Percentiles rank a stretch among this genome's conserved stretches.
Conservation (phyloP, 2,329 filamentous ascomycete genomes). For the Didymella pinodella region DNA sequence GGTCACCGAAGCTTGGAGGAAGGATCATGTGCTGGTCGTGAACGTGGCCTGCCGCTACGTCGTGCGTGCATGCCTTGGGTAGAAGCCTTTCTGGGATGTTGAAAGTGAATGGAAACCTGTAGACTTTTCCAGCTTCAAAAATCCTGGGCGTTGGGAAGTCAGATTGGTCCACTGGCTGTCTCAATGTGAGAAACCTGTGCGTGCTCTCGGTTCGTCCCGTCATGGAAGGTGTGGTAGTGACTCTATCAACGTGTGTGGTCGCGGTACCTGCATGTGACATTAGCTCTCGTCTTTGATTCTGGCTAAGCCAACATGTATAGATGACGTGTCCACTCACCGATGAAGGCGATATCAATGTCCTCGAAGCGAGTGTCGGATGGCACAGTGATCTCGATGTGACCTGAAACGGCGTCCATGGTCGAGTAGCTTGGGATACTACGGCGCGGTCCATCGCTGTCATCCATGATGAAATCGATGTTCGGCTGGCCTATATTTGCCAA, state of each 20-base stretch:
- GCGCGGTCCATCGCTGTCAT: conserved; percentile 41
- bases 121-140: conserved; percentile 62
- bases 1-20: conserved; percentile 69
- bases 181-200: conserved; percentile 68
- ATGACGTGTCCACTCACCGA: conserved; percentile 54
- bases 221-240: conserved; percentile 60
- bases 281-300: conserved; percentile 16
- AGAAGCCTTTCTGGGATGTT: conserved; percentile 68
- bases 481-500: conserved; percentile 49
- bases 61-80: conserved; percentile 66
- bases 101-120: conserved; percentile 70
- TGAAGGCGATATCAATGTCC: conserved; percentile 65
- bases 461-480: conserved; percentile 54
- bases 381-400: conserved; percentile 60
- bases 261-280: conserved; percentile 54
- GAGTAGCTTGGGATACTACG: conserved; percentile 59
- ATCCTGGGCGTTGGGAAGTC: conserved; percentile 64
- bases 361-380: conserved; percentile 65
- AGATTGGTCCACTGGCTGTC: conserved; percentile 64
- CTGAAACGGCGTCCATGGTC: conserved; percentile 65
- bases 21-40: conserved; percentile 64
- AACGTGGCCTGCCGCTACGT: conserved; percentile 59
- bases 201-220: conserved; percentile 63
- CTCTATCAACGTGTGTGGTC: conserved; percentile 63
- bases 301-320: conserved; percentile 7